phyloP scores from a whole-genome alignment of 805 yeast species.

The Saccharomycopsis sp. region DNA sequence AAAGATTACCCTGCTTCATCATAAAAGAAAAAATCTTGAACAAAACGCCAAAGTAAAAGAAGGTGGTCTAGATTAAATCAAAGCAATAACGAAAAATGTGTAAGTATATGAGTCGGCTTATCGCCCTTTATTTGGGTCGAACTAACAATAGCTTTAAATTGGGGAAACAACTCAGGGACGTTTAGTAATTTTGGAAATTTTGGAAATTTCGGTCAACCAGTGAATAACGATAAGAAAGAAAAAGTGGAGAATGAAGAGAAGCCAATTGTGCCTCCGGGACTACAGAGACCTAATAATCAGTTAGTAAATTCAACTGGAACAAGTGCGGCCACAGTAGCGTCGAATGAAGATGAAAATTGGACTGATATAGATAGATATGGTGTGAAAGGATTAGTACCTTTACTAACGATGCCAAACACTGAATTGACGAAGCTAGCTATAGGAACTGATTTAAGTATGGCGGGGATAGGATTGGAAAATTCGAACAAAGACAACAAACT shows the following conservation, averaged over 20 bases:
- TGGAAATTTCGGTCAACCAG: constrained; percentile 21
- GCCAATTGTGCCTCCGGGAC: not conserved
- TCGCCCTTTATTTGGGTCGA: no score
- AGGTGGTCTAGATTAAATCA: no score
- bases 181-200: constrained; percentile 20
- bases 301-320: not conserved
- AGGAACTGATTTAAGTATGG: constrained; percentile 64
- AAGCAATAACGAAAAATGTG: no score
- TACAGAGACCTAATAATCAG: not conserved
- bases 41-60: no score
- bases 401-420: constrained; percentile 53
- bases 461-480: constrained; percentile 54
- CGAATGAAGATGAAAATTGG: constrained; percentile 23
- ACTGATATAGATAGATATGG: constrained; percentile 59
- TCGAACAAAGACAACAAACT: constrained; percentile 34
- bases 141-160: not conserved
- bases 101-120: no score
- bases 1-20: no score
- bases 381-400: constrained; percentile 51
- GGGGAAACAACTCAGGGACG: constrained; percentile 1
- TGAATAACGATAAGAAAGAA: constrained; percentile 1
- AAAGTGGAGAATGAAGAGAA: not conserved
- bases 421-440: constrained; percentile 62
- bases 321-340: constrained; percentile 2
- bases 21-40: no score